A percentile compares a stretch with the other conserved stretches of the same genome.
phyloP scores from a whole-genome alignment of 1,284 basidiomycete species.

The Peniophora sp. region DNA sequence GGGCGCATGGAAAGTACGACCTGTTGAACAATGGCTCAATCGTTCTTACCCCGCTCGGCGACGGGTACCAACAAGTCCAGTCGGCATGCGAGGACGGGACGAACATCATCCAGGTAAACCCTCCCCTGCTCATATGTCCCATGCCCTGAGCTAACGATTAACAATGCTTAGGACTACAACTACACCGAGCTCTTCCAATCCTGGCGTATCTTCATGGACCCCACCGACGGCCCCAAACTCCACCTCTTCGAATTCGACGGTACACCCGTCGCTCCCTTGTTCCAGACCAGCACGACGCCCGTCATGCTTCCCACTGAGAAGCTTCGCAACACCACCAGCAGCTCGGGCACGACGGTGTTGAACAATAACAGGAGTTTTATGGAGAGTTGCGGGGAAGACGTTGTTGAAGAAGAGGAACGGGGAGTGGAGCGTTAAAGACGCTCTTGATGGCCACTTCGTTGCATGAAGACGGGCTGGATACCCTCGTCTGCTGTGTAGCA shows the following conservation, averaged over 20 bases:
- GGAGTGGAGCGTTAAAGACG: too few relatives aligned
- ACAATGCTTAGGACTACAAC: conserved; percentile 54
- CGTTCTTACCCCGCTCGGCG: conserved; percentile 58
- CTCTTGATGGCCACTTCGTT: too few relatives aligned
- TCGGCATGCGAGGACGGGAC: conserved; percentile 82
- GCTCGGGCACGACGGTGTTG: conserved; percentile 3
- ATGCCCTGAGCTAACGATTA: too few relatives aligned
- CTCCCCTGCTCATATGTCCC: too few relatives aligned
- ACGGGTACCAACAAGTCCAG: conserved; percentile 89
- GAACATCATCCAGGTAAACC: conserved; percentile 67
- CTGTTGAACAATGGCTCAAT: conserved; percentile 74
- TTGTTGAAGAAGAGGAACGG: too few relatives aligned
- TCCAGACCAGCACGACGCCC: conserved; percentile 38
- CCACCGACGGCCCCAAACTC: conserved; percentile 47
- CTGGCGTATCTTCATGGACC: conserved; percentile 58
- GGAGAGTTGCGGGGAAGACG: too few relatives aligned
- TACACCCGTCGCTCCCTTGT: conserved; percentile 49
- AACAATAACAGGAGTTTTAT: background rate
- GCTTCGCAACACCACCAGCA: conserved; percentile 38
- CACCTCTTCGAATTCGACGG: conserved; percentile 64
- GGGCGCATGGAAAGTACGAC: conserved; percentile 76
- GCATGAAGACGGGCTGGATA: too few relatives aligned
- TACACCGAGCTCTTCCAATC: conserved; percentile 45
- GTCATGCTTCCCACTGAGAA: conserved; percentile 60
- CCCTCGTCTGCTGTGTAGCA: too few relatives aligned